Percentiles rank a stretch among this genome's conserved stretches.
Conservation (phyloP, 176 grass and related monocot genomes). For the Phyllostachys edulis region DNA sequence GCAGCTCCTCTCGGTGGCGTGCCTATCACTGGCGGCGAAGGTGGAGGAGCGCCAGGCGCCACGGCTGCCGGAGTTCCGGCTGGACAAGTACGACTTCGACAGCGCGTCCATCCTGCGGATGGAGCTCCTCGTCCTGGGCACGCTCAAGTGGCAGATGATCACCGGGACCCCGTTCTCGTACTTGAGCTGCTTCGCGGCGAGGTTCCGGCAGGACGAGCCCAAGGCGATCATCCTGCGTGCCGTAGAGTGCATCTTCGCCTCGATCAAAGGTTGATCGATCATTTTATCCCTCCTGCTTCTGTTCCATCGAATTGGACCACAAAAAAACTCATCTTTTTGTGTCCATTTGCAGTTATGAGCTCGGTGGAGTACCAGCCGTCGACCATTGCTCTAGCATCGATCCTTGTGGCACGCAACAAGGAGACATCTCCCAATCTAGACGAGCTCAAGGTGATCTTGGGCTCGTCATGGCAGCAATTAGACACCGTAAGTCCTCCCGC, state of each 20-base stretch:
- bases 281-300: background rate
- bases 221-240: constrained; percentile 50
- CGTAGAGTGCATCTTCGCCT: constrained; percentile 54
- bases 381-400: constrained; percentile 62
- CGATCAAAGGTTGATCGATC: constrained; percentile 47
- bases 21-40: constrained; percentile 86
- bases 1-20: constrained; percentile 67
- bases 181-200: constrained; percentile 61
- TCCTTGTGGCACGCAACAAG: constrained; percentile 47
- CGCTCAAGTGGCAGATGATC: constrained; percentile 75
- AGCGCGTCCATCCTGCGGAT: constrained; percentile 54
- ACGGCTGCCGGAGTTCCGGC: constrained; percentile 54
- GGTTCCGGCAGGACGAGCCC: constrained; percentile 40
- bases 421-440: constrained; percentile 39
- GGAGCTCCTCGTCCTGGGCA: constrained; percentile 77
- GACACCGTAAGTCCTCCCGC: constrained; percentile 52
- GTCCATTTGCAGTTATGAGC: constrained; percentile 56
- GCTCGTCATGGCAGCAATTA: constrained; percentile 52
- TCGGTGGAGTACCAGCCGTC: constrained; percentile 59
- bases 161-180: constrained; percentile 77
- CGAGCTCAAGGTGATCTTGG: constrained; percentile 51
- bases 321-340: background rate
- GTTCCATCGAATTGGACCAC: background rate
- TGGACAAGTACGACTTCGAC: constrained; percentile 45
- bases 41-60: constrained; percentile 67